phyloP scores from a whole-genome alignment of 768 basidiomycete genomes.

The Vararia minispora region DNA sequence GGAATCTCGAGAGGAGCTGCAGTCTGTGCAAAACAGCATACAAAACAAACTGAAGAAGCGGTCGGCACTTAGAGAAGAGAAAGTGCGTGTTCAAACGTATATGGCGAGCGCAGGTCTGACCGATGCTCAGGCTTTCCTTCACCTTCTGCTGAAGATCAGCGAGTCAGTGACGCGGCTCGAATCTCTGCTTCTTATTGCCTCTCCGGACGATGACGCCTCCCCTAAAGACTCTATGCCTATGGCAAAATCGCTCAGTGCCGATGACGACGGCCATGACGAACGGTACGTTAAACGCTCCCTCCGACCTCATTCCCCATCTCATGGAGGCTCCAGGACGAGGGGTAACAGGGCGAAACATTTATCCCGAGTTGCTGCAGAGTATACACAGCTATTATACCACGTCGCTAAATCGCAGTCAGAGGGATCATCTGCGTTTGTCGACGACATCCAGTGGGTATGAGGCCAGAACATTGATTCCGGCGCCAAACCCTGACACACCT shows the following conservation, averaged over 20 bases:
- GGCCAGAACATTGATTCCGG: constrained; percentile 15
- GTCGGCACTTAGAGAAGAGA: constrained; percentile 73
- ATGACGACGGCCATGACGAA: constrained; percentile 28
- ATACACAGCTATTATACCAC: constrained; percentile 87
- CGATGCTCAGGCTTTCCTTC: constrained; percentile 60
- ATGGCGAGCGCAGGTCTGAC: too few relatives aligned
- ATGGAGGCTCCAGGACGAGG: constrained; percentile 29
- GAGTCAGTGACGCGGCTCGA: constrained; percentile 87
- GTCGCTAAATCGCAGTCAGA: constrained; percentile 70
- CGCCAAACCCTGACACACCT: constrained; percentile 4
- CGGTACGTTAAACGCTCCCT: constrained; percentile 30
- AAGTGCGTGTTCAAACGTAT: constrained; percentile 49
- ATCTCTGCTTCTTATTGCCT: constrained; percentile 63
- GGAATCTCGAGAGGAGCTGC: constrained; percentile 56
- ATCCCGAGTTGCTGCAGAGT: constrained; percentile 79
- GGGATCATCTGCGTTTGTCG: constrained; percentile 60
- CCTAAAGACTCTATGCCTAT: constrained; percentile 20
- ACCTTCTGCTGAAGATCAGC: constrained; percentile 84
- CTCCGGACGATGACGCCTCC: constrained; percentile 30
- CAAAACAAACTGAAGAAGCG: constrained; percentile 70
- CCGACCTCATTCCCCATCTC: not conserved
- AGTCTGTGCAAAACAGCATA: constrained; percentile 58
- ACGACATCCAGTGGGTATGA: constrained; percentile 77
- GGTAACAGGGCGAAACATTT: constrained; percentile 71
- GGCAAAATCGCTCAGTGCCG: constrained; percentile 22